Evolutionary conservation across 2,329 filamentous ascomycete species (phyloP), one percentile per base, ranked within the genome.

Genomic region (Xylariales sp.): DNA sequence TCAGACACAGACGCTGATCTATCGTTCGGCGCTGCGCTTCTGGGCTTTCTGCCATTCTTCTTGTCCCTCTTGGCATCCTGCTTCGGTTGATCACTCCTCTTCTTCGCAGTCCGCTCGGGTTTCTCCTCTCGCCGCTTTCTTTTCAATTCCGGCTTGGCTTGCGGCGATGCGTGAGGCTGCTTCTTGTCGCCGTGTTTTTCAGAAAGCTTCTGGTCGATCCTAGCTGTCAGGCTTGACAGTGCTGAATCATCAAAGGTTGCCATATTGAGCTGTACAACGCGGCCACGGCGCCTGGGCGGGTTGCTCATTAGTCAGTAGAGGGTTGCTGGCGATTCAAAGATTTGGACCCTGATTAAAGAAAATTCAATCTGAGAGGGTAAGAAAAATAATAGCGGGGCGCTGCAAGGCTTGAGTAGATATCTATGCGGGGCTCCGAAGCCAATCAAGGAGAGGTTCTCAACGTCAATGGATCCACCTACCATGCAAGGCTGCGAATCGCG

Each of bases 161-260:
- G 56, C 4, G 54, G 46, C 15, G 54, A 35, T 18, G 8, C 29
- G 15, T 42, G 31, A 27, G 31, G 19, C 18, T 31, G 21, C 31
- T 35, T 42, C 29, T 32, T 32, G 8, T 39, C 16, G 18, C 19
- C 16, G 27, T 31, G 47, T 43, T 59, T 49, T 45, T 65, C 64
- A 31, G 60, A 51, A 48, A 82, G 64, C 41, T 67, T 69, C 50
- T 73, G 65, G 51, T 80, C 75, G 47, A 82, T 76, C 55, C 71
- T 74, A 24, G 71, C 68, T 4, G 77, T 81, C 52, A 82, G 58
- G 45, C 73, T 65, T 6, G 67, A 66, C 43, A 82, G 59, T 5
- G 74, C 64, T 27, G 65, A 61, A 45, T 74, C 68, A 47, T 78
- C 68, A 45, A 82, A 73, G 21, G 53, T 51, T 20, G 64, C 60